Evolutionary conservation across 2,329 filamentous ascomycete genomes (phyloP), one percentile per base, ranked within the genome.

Genomic region (Cordyceps farinosa): DNA sequence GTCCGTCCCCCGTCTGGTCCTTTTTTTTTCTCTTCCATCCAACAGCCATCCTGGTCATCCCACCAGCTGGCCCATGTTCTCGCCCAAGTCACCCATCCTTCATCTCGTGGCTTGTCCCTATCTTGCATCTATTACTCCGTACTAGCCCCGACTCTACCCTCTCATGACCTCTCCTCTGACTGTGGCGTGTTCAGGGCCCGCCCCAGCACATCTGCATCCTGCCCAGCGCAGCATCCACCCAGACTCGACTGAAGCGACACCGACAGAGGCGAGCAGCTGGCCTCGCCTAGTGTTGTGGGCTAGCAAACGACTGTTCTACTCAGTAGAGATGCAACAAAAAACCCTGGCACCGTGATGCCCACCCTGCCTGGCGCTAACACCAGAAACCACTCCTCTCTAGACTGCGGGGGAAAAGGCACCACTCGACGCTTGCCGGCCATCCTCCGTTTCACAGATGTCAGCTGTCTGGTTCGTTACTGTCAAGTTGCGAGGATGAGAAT

Each of bases 91-190:
- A 3, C 17, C 38, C 13, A 34, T 45, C 40, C 42, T 57, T 58
- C 55, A 47, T 56, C 54, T 56, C 40, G 54, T 38, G 50, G 50
- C 50, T 53, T 53, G 50, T 30, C 38, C 38, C 17, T 34, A 57
- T 57, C 54, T 47, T 27, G 40, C 54, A 27, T 47, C 54, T 29
- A 47, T 42, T 9, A 10, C 38, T 40, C 38, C 38, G 38, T 40
- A 15, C 15, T n/a, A 38, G 53, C 54, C 54, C 54, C 42, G 30
- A 57, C 9, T 36, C 42, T 47, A 47, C 13, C 40, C 40, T 45
- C 54, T 57, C 40, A 45, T 9, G 32, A 15, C 9, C 53, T 32
- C 32, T 13, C 32, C 9, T 40, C 52, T 22, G 27, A n/a, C 36
- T 22, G 36, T 27, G 29, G 8, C 27, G 2, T 7, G 15, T 36